Evolutionary conservation across 2,329 filamentous ascomycete species (phyloP).

Genomic region (Pseudocercospora musae): DNA sequence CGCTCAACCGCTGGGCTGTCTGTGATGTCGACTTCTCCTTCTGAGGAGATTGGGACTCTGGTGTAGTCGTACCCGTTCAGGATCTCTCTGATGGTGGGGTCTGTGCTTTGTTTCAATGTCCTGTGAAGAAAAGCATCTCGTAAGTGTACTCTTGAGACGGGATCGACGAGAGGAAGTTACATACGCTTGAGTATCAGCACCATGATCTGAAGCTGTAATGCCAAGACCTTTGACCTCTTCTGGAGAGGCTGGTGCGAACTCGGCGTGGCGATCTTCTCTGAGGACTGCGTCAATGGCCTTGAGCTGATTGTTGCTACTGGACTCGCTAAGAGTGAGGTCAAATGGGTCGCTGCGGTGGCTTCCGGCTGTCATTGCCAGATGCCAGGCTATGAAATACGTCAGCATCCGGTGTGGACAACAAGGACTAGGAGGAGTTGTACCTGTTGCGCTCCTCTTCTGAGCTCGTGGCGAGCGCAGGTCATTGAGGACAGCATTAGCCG

Average conservation of each 20-base stretch:
- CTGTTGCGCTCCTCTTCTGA: slow-evolving; percentile 3
- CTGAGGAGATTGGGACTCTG: slow-evolving; percentile 8
- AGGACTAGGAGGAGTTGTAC: background rate
- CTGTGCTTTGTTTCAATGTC: slow-evolving; percentile 19
- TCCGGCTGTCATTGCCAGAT: background rate
- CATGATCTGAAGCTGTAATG: slow-evolving; percentile 13
- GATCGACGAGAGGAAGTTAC: slow-evolving; percentile 26
- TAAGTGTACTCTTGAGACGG: slow-evolving; percentile 36
- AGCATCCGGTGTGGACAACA: background rate
- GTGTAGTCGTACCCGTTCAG: slow-evolving; percentile 31
- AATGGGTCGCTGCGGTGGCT: slow-evolving; percentile 24
- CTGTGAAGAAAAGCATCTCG: slow-evolving; percentile 33
- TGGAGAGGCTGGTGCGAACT: slow-evolving; percentile 8
- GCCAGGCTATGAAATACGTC: background rate
- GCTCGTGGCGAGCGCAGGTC: slow-evolving; percentile 4
- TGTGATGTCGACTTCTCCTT: slow-evolving; percentile 1
- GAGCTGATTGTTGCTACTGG: slow-evolving; percentile 15
- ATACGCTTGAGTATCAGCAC: slow-evolving; percentile 32
- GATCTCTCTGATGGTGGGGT: slow-evolving; percentile 28
- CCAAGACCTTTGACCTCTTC: slow-evolving; percentile 14
- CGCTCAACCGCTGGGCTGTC: slow-evolving; percentile 12
- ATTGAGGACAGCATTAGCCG: slow-evolving; percentile 10
- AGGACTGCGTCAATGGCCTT: slow-evolving; percentile 18
- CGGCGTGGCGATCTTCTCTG: slow-evolving; percentile 14
- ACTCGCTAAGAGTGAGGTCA: slow-evolving; percentile 29